Conservation (phyloP, 2,329 filamentous ascomycete genomes). For the Macrophomina pseudophaseolina region DNA sequence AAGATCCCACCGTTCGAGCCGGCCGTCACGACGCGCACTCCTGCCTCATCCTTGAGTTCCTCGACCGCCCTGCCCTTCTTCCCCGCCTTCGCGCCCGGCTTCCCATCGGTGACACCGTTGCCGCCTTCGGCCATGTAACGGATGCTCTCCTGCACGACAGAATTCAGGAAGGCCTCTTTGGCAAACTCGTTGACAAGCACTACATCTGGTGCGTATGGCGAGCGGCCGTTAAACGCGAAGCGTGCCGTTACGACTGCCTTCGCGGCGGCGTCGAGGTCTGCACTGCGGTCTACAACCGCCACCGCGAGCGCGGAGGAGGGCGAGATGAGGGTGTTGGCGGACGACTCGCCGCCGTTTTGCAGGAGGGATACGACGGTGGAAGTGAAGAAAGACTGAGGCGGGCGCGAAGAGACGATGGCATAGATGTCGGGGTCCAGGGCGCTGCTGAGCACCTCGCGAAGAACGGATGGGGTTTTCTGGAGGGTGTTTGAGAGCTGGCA, state of each 20-base stretch:
- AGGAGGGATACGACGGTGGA: constrained; percentile 39
- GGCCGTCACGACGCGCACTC: constrained; percentile 19
- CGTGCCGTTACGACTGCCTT: constrained; percentile 58
- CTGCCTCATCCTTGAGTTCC: constrained; percentile 8
- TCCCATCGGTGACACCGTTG: constrained; percentile 8
- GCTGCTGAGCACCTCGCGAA: constrained; percentile 46
- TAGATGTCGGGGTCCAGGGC: constrained; percentile 58
- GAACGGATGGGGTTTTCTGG: constrained; percentile 41
- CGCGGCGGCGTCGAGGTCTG: constrained; percentile 60
- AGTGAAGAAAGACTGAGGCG: constrained; percentile 35
- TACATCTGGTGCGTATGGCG: constrained; percentile 66
- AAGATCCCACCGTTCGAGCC: constrained; percentile 16
- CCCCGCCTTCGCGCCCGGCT: background rate
- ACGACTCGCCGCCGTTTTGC: constrained; percentile 36
- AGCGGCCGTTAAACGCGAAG: constrained; percentile 61
- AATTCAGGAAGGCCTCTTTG: constrained; percentile 54
- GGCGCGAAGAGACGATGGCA: constrained; percentile 44
- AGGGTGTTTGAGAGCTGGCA: constrained; percentile 49
- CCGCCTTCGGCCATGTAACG: constrained; percentile 33
- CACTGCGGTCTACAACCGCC: constrained; percentile 66
- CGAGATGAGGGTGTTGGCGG: constrained; percentile 43
- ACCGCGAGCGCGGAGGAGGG: constrained; percentile 46
- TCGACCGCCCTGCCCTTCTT: background rate
- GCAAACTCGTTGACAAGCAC: constrained; percentile 69
- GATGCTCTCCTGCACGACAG: constrained; percentile 37